phyloP scores from a whole-genome alignment of 1,284 basidiomycete species.

The Inonotus obliquus region DNA sequence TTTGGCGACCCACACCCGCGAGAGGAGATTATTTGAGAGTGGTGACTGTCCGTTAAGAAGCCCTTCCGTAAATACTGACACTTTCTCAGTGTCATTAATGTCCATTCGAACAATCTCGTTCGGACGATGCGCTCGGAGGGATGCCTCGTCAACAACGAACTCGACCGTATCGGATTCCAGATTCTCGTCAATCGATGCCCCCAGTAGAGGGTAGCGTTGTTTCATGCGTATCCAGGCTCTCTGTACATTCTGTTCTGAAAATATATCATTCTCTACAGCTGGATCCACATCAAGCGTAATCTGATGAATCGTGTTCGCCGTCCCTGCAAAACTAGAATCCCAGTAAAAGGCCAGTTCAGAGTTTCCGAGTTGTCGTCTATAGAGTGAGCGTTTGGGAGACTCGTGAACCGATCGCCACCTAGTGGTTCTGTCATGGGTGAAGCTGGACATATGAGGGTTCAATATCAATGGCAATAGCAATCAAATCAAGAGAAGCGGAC shows the following conservation, averaged over 20 bases:
- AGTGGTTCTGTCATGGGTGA: not conserved
- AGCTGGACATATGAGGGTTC: too few species aligned
- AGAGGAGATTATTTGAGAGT: slow-evolving; percentile 36
- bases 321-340: slow-evolving; percentile 39
- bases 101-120: slow-evolving; percentile 32
- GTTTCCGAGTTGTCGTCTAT: slow-evolving; percentile 29
- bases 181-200: slow-evolving; percentile 32
- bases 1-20: slow-evolving; percentile 34
- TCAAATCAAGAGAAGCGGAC: too few species aligned
- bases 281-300: slow-evolving; percentile 24
- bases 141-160: slow-evolving; percentile 38
- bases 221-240: slow-evolving; percentile 42
- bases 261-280: slow-evolving; percentile 20
- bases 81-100: slow-evolving; percentile 12
- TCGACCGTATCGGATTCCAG: slow-evolving; percentile 26
- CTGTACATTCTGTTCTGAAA: slow-evolving; percentile 30
- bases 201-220: slow-evolving; percentile 43
- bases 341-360: slow-evolving; percentile 42
- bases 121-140: slow-evolving; percentile 26
- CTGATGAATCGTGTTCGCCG: slow-evolving; percentile 39
- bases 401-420: not conserved
- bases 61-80: slow-evolving; percentile 24
- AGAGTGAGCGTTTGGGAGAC: not conserved
- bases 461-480: too few species aligned
- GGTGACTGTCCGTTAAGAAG: slow-evolving; percentile 31